phyloP scores from a whole-genome alignment of 2,329 filamentous ascomycete species.

The Alternaria infectoria region DNA sequence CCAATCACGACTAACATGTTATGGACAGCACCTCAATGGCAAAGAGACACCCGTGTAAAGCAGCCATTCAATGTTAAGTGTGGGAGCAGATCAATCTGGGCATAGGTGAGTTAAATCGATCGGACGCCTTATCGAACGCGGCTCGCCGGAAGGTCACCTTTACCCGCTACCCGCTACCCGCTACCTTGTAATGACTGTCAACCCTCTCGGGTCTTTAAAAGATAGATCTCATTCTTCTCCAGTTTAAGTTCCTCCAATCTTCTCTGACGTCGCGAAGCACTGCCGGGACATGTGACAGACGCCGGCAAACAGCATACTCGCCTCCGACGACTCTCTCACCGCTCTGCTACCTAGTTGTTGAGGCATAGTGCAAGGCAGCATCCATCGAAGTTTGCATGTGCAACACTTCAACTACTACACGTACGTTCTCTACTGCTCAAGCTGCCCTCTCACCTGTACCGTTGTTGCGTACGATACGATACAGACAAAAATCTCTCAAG shows the following conservation, averaged over 20 bases:
- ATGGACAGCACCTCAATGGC: not conserved
- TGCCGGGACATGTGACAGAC: not conserved
- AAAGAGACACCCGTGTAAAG: not conserved
- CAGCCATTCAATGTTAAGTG: not conserved
- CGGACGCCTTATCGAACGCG: not conserved
- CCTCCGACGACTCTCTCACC: slow-evolving; percentile 1
- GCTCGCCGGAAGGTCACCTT: not conserved
- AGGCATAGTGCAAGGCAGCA: not conserved
- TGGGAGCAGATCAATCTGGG: not conserved
- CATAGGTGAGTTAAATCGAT: not conserved
- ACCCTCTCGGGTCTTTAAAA: not conserved
- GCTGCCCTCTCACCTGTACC: not conserved
- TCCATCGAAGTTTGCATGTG: not conserved
- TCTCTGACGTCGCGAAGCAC: not conserved
- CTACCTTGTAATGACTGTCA: not conserved
- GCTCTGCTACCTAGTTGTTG: not conserved
- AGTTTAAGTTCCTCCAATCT: not conserved
- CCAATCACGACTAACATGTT: not conserved
- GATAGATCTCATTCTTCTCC: not conserved
- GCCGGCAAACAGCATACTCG: not conserved
- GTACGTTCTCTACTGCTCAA: not conserved
- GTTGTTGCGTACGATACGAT: slow-evolving; percentile 6
- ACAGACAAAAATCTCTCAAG: not conserved
- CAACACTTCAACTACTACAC: not conserved
- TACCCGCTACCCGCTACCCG: not conserved